Conservation (phyloP, 1,139 yeast genomes). For the Arxiozyma telluris region DNA sequence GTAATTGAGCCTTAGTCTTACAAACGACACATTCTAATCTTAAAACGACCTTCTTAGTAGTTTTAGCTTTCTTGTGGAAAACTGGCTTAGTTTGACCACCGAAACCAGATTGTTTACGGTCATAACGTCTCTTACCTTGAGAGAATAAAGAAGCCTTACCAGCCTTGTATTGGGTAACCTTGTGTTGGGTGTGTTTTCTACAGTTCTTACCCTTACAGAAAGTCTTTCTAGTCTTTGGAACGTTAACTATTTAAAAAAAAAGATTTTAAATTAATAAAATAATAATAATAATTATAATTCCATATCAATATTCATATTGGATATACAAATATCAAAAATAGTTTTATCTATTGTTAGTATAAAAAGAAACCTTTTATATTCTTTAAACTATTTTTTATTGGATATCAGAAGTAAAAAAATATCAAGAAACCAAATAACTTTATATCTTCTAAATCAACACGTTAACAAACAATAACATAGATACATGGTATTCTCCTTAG, state of each 20-base stretch:
- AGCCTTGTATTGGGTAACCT: conserved; percentile 99
- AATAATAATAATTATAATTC: not conserved
- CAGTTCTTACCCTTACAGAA: conserved; percentile 99
- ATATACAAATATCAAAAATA: no score
- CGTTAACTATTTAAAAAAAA: conserved; percentile 65
- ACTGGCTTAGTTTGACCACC: conserved; percentile 99
- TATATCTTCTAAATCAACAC: no score
- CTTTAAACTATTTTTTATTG: no score
- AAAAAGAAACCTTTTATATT: not conserved
- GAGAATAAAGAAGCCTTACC: conserved; percentile 99
- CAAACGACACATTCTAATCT: conserved; percentile 98
- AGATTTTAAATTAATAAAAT: not conserved
- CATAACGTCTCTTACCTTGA: conserved; percentile 99
- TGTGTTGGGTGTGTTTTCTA: conserved; percentile 99
- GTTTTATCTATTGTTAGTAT: not conserved
- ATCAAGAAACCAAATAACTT: not conserved
- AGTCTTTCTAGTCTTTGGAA: conserved; percentile 99
- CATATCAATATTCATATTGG: conserved; percentile 1
- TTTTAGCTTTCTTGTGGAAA: conserved; percentile 99
- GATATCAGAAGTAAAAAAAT: not conserved
- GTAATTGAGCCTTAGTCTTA: conserved; percentile 97
- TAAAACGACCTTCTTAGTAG: conserved; percentile 99
- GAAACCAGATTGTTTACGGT: conserved; percentile 99
- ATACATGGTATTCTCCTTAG: no score
- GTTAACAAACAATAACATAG: not conserved